Conservation (phyloP, 768 basidiomycete species). For the Pisolithus tinctorius region DNA sequence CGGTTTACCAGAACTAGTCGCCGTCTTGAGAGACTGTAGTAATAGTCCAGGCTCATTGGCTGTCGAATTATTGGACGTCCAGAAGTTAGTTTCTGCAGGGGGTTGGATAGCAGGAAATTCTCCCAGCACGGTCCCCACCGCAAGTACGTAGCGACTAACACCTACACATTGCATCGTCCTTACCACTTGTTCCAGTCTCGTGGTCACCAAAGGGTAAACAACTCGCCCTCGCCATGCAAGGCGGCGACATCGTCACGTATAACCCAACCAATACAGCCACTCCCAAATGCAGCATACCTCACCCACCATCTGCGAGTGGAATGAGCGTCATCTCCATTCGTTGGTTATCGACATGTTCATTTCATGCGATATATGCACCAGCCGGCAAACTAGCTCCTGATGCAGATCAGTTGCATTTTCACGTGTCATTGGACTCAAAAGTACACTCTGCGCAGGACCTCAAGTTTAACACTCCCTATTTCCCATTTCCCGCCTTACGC, state of each 20-base stretch:
- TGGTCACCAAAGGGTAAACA: conserved; percentile 90
- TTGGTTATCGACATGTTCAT: conserved; percentile 68
- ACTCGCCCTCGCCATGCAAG: conserved; percentile 64
- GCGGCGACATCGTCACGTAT: conserved; percentile 67
- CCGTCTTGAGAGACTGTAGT: conserved; percentile 42
- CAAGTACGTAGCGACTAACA: conserved; percentile 39
- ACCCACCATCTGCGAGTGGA: conserved; percentile 45
- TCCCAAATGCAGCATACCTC: conserved; percentile 50
- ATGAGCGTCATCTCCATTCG: conserved; percentile 44
- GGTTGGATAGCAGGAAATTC: conserved; percentile 50
- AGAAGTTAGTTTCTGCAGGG: conserved; percentile 37
- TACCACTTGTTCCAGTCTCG: conserved; percentile 41
- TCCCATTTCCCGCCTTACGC: conserved; percentile 39
- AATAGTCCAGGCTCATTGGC: conserved; percentile 29
- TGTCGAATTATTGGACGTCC: conserved; percentile 58
- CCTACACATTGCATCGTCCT: conserved; percentile 2
- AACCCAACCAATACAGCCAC: conserved; percentile 46
- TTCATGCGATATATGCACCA: conserved; percentile 57
- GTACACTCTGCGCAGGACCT: conserved; percentile 31
- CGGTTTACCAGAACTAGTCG: conserved; percentile 48
- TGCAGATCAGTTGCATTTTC: conserved; percentile 35
- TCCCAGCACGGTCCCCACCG: conserved; percentile 46
- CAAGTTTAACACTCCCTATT: conserved; percentile 32
- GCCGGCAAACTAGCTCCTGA: conserved; percentile 32
- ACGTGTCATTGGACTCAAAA: conserved; percentile 38